Evolutionary conservation across 805 yeast genomes (phyloP).

Genomic region (Lipomyces sp.): DNA sequence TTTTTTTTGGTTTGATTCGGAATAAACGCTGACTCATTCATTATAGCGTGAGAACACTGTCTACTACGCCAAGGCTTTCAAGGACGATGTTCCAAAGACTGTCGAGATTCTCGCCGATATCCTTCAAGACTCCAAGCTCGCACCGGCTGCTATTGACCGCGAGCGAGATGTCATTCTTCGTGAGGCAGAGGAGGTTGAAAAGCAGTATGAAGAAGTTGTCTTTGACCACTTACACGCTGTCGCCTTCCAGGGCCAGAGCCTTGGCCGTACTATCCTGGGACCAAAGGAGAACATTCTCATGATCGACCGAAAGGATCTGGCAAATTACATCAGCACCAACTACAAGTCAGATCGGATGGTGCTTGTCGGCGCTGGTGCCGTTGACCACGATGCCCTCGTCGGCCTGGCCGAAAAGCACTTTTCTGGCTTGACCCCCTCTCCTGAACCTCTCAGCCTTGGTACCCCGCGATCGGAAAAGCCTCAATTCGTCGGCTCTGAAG

Average conservation of each 20-base stretch:
- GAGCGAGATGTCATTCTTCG: slow-evolving; percentile 96
- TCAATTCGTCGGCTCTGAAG: slow-evolving; percentile 81
- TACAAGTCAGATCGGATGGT: slow-evolving; percentile 98
- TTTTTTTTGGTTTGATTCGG: not conserved
- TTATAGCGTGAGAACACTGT: slow-evolving; percentile 85
- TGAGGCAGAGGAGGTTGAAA: slow-evolving; percentile 97
- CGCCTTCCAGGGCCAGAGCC: slow-evolving; percentile 85
- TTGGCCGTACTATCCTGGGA: slow-evolving; percentile 96
- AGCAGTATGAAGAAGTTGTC: slow-evolving; percentile 97
- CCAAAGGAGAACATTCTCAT: slow-evolving; percentile 87
- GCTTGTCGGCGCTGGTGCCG: slow-evolving; percentile 91
- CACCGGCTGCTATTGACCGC: slow-evolving; percentile 83
- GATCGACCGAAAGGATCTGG: slow-evolving; percentile 75
- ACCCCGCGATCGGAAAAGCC: slow-evolving; percentile 75
- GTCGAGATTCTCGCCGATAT: slow-evolving; percentile 90
- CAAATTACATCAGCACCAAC: slow-evolving; percentile 77
- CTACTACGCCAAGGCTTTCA: slow-evolving; percentile 87
- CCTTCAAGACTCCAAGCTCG: slow-evolving; percentile 81
- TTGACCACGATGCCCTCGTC: slow-evolving; percentile 84
- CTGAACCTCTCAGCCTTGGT: slow-evolving; percentile 70
- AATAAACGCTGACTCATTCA: slow-evolving; percentile 2
- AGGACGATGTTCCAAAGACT: slow-evolving; percentile 78
- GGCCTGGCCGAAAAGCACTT: slow-evolving; percentile 74
- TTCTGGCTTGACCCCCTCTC: slow-evolving; percentile 54
- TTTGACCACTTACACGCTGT: slow-evolving; percentile 96